Conservation (phyloP, 345 rosid species). For the Dipteronia sinensis region DNA sequence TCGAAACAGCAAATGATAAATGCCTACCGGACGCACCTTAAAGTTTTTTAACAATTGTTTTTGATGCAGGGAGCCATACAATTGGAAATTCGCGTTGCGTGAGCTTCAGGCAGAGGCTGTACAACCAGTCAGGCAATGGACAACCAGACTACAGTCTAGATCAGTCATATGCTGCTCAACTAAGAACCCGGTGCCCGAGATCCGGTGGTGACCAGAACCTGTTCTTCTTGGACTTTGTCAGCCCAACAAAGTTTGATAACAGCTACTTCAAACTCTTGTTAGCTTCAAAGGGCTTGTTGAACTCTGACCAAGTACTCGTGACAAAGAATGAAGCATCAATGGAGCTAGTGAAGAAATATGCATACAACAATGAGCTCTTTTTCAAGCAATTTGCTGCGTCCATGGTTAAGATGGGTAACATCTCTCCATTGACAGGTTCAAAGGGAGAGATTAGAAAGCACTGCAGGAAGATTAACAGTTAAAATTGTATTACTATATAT, state of each 20-base stretch:
- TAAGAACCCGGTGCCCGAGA: conserved; percentile 54
- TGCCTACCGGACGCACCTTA: too few relatives aligned
- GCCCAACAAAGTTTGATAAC: conserved; percentile 70
- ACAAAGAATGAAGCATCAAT: conserved; percentile 56
- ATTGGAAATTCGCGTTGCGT: conserved; percentile 87
- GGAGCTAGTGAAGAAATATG: conserved; percentile 76
- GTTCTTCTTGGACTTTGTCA: conserved; percentile 59
- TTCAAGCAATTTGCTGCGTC: conserved; percentile 79
- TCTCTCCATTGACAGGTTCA: conserved; percentile 78
- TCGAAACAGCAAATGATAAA: too few relatives aligned
- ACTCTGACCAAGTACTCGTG: conserved; percentile 74
- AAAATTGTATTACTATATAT: not conserved
- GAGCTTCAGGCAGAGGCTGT: conserved; percentile 89
- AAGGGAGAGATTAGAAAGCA: conserved; percentile 80
- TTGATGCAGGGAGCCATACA: conserved; percentile 81
- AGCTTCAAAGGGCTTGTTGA: conserved; percentile 72
- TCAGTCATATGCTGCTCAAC: conserved; percentile 52
- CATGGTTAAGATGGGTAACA: conserved; percentile 87
- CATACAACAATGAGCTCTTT: conserved; percentile 60
- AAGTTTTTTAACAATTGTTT: too few relatives aligned
- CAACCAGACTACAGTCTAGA: conserved; percentile 75
- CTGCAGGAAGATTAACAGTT: conserved; percentile 76
- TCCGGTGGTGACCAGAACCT: conserved; percentile 73
- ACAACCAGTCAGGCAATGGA: conserved; percentile 80
- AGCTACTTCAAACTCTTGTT: conserved; percentile 79